These are phyloP conservation scores for Suhomyces anneliseae DNA, from an alignment of 1,139 yeast species.

Conservation along the genomic window DNA sequence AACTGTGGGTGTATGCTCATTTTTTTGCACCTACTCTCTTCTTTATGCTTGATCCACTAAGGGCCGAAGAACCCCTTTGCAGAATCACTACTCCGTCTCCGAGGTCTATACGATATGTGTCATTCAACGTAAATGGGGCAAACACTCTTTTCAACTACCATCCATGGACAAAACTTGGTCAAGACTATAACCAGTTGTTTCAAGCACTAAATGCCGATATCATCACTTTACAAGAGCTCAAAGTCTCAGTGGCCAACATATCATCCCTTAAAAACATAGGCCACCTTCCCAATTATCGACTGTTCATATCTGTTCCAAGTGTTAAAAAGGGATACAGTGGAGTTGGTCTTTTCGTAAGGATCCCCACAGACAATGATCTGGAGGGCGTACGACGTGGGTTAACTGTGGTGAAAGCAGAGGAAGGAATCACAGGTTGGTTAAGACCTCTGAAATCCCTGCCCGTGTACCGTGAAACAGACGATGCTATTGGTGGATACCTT, in stretches of 20 bases:
- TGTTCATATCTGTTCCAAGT: slow-evolving; percentile 70
- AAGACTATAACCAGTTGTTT: slow-evolving; percentile 53
- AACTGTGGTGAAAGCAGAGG: slow-evolving; percentile 73
- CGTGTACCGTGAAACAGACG: slow-evolving; percentile 23
- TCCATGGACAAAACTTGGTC: slow-evolving; percentile 67
- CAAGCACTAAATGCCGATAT: slow-evolving; percentile 66
- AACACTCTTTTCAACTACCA: slow-evolving; percentile 76
- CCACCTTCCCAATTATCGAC: slow-evolving; percentile 53
- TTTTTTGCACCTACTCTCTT: too few relatives aligned
- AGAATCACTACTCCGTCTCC: neutral
- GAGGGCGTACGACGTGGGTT: slow-evolving; percentile 34
- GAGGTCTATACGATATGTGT: slow-evolving; percentile 44
- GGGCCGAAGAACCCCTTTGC: neutral
- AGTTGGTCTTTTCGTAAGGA: slow-evolving; percentile 77
- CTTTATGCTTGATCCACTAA: neutral
- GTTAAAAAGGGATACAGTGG: slow-evolving; percentile 84
- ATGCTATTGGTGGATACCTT: slow-evolving; percentile 76
- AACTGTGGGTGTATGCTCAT: too few relatives aligned
- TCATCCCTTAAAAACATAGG: slow-evolving; percentile 46
- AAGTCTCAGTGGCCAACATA: slow-evolving; percentile 56
- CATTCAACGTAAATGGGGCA: slow-evolving; percentile 86
- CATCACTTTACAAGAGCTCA: slow-evolving; percentile 81
- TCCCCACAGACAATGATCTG: slow-evolving; percentile 44
- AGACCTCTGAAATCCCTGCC: slow-evolving; percentile 6
- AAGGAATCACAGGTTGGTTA: slow-evolving; percentile 81